Percentiles rank a stretch among this genome's conserved stretches.
phyloP scores from a whole-genome alignment of 148 eudicot species.

The Simmondsia chinensis region DNA sequence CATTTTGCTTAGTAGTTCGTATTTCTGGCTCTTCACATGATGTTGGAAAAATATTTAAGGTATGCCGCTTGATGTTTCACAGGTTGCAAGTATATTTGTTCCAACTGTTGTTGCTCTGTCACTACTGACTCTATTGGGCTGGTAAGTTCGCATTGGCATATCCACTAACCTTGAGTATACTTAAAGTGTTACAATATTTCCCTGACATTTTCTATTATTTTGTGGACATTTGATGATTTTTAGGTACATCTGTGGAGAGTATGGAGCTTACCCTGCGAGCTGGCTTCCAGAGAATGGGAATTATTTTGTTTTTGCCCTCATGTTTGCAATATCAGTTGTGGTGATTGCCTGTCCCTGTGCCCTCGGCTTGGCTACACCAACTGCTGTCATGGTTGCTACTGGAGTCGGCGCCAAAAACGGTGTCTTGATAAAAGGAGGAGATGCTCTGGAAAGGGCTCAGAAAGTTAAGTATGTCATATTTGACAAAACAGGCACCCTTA shows the following conservation, averaged over 20 bases:
- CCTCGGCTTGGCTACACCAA: slow-evolving; percentile 97
- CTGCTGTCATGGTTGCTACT: slow-evolving; percentile 98
- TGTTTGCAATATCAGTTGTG: slow-evolving; percentile 94
- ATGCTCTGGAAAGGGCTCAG: slow-evolving; percentile 95
- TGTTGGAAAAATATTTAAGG: too few species aligned
- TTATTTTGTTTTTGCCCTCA: slow-evolving; percentile 83
- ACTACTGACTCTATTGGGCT: slow-evolving; percentile 67
- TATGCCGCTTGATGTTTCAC: slow-evolving; percentile 11
- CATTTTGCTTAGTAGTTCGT: too few species aligned
- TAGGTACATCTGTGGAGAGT: slow-evolving; percentile 76
- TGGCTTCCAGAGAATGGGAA: slow-evolving; percentile 89
- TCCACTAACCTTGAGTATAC: too few species aligned
- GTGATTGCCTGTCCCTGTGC: slow-evolving; percentile 99
- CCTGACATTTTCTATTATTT: not conserved
- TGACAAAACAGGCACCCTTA: slow-evolving; percentile 95
- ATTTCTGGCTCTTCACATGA: too few species aligned
- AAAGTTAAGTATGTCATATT: slow-evolving; percentile 79
- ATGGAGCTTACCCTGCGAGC: slow-evolving; percentile 56
- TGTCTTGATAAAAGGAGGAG: slow-evolving; percentile 94
- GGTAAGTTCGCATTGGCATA: slow-evolving; percentile 44
- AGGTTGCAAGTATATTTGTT: slow-evolving; percentile 97
- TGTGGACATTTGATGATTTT: slow-evolving; percentile 5
- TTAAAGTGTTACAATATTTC: too few species aligned
- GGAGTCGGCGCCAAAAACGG: slow-evolving; percentile 98
- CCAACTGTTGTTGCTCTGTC: slow-evolving; percentile 74